Conservation (phyloP, 2,329 filamentous ascomycete genomes). For the Trichophyton benhamiae region DNA sequence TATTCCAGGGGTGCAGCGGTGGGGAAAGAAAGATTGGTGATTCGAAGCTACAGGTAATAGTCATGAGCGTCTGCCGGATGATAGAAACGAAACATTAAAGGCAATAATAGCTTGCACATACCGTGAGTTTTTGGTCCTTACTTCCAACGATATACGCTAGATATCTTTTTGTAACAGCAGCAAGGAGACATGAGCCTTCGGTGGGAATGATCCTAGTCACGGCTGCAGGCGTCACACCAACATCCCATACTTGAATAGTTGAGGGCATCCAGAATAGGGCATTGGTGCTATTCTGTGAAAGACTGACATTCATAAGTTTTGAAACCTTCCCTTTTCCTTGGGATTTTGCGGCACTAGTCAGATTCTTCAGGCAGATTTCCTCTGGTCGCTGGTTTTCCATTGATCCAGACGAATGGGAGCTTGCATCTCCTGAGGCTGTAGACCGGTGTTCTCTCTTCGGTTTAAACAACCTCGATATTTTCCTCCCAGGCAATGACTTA, state of each 20-base stretch:
- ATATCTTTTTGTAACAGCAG: conserved; percentile 27
- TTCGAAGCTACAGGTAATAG: conserved; percentile 22
- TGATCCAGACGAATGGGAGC: conserved; percentile 26
- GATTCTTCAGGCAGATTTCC: conserved; percentile 27
- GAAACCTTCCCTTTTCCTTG: conserved; percentile 19
- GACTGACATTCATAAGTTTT: conserved; percentile 23
- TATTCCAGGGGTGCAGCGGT: conserved; percentile 26
- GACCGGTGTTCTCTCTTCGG: conserved; percentile 6
- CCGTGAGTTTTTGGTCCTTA: conserved; percentile 32
- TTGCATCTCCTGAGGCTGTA: conserved; percentile 21
- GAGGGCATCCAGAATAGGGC: conserved; percentile 31
- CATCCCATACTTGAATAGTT: conserved; percentile 31
- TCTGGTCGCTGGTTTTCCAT: conserved; percentile 27
- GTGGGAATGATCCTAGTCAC: conserved; percentile 24
- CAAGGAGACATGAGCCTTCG: conserved; percentile 31
- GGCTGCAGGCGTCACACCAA: conserved; percentile 27
- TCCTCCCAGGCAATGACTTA: neutral
- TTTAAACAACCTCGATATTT: neutral
- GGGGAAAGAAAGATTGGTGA: conserved; percentile 27
- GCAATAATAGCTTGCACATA: conserved; percentile 14
- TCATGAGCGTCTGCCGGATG: neutral
- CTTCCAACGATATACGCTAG: conserved; percentile 32
- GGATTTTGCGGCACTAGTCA: conserved; percentile 21
- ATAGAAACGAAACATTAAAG: neutral
- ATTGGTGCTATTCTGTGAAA: conserved; percentile 30